Conservation (phyloP, 768 basidiomycete genomes). For the Tricholoma sp. region DNA sequence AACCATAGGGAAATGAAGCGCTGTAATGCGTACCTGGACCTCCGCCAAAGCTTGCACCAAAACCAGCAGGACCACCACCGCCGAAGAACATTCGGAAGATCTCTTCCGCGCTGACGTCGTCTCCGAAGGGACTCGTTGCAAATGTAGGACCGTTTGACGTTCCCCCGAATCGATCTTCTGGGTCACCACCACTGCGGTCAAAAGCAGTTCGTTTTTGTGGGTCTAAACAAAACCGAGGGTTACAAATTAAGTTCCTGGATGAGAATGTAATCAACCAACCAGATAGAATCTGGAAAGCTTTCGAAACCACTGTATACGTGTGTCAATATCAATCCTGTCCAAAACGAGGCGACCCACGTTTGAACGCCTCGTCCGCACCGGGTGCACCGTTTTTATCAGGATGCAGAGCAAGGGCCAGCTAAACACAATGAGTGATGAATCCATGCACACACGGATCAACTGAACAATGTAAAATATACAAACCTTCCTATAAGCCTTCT, state of each 20-base stretch:
- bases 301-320: constrained; percentile 77
- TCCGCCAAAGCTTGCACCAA: constrained; percentile 48
- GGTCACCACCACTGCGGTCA: constrained; percentile 83
- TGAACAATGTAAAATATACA: constrained; percentile 7
- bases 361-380: constrained; percentile 98
- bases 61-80: constrained; percentile 53
- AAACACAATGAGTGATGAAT: constrained; percentile 1
- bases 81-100: constrained; percentile 99
- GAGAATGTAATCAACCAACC: constrained; percentile 31
- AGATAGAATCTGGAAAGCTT: constrained; percentile 93
- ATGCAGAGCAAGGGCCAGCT: constrained; percentile 87
- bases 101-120: constrained; percentile 79
- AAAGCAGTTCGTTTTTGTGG: constrained; percentile 84
- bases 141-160: constrained; percentile 55
- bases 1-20: neutral
- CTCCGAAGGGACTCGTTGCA: constrained; percentile 43
- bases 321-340: neutral
- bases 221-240: constrained; percentile 39
- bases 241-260: neutral
- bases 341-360: constrained; percentile 46
- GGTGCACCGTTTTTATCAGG: constrained; percentile 96
- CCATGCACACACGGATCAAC: constrained; percentile 2
- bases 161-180: constrained; percentile 75
- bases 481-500: constrained; percentile 97
- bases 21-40: constrained; percentile 40